Conservation (phyloP, 768 basidiomycete genomes). For the Mycena pura region DNA sequence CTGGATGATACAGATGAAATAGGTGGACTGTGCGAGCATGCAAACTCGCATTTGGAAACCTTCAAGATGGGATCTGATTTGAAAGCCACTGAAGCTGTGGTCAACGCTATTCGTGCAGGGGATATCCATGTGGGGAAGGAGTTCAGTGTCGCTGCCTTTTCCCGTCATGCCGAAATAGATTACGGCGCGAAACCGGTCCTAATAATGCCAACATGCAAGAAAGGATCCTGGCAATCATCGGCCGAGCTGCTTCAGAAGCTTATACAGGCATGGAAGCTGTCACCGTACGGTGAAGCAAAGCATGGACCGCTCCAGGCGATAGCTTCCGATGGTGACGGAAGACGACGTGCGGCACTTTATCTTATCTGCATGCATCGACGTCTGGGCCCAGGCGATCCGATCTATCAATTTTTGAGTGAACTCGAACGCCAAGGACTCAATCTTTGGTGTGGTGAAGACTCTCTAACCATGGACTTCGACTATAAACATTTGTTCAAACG, state of each 20-base stretch:
- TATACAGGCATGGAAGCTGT: constrained; percentile 2
- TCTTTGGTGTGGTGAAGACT: not conserved
- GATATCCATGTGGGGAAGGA: constrained; percentile 37
- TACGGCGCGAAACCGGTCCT: constrained; percentile 4
- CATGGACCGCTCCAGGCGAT: not conserved
- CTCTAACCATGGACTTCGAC: not conserved
- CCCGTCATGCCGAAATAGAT: constrained; percentile 9
- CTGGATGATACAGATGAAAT: constrained; percentile 30
- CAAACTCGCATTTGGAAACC: constrained; percentile 10
- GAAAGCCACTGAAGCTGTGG: constrained; percentile 2
- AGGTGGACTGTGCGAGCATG: constrained; percentile 38
- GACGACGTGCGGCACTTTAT: not conserved
- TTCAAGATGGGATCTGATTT: constrained; percentile 32
- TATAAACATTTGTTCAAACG: constrained; percentile 7
- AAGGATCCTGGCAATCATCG: constrained; percentile 1
- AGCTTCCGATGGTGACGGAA: constrained; percentile 2
- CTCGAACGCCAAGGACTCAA: not conserved
- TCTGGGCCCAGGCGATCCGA: not conserved
- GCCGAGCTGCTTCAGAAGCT: not conserved
- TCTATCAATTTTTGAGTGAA: not conserved
- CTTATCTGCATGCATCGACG: constrained; percentile 11
- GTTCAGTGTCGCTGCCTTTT: constrained; percentile 35
- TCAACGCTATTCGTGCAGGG: constrained; percentile 23
- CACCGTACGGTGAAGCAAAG: not conserved
- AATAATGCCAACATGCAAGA: constrained; percentile 10